A percentile compares a stretch with the other conserved stretches of the same genome.
Evolutionary conservation across 148 eudicot genomes (phyloP).

Genomic region (Chenopodium formosanum): DNA sequence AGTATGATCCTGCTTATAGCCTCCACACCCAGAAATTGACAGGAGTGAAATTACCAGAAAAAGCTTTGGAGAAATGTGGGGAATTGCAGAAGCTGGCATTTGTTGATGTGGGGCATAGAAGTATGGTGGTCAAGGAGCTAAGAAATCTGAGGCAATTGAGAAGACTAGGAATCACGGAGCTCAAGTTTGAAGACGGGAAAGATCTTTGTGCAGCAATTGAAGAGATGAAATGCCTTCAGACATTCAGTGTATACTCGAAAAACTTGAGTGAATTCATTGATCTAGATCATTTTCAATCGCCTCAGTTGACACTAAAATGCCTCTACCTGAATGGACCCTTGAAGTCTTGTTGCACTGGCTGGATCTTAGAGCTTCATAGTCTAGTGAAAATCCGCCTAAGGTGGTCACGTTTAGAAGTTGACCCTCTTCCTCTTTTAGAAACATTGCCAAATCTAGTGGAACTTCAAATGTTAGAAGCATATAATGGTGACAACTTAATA

Average conservation of each 20-base stretch:
- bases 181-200: neutral
- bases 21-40: neutral
- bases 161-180: constrained; percentile 21
- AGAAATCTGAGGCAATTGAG: constrained; percentile 3
- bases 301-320: constrained; percentile 6
- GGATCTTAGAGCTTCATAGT: constrained; percentile 9
- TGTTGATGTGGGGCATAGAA: constrained; percentile 11
- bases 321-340: constrained; percentile 23
- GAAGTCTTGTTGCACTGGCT: neutral
- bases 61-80: neutral
- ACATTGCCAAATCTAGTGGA: constrained; percentile 17
- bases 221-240: constrained; percentile 14
- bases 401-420: constrained; percentile 11
- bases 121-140: neutral
- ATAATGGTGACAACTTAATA: neutral
- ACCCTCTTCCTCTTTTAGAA: too few relatives aligned
- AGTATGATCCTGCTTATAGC: neutral
- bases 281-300: neutral
- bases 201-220: constrained; percentile 18
- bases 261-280: neutral
- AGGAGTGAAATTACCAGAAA: constrained; percentile 13
- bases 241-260: constrained; percentile 12
- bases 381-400: constrained; percentile 17
- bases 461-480: constrained; percentile 20
- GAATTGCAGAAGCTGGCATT: constrained; percentile 25